Evolutionary conservation across 139 green algal species (phyloP).

Genomic region (Chlorella sp.): DNA sequence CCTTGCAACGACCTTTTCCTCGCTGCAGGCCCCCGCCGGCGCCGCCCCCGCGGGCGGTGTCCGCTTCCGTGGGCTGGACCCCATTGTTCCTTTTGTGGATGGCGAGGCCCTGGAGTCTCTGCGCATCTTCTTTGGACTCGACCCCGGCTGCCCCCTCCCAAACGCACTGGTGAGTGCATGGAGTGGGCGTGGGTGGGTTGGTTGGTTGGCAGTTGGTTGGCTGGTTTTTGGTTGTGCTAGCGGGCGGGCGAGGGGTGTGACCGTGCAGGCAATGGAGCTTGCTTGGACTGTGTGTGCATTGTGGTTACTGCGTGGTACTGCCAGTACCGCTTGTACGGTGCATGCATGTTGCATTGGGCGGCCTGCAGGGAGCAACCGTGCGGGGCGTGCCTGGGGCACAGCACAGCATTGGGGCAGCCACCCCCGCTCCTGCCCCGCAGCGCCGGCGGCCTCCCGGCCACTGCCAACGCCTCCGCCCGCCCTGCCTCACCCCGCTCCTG

Average conservation of each 20-base stretch:
- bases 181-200: background rate
- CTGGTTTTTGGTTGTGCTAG: no score
- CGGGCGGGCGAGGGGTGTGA: no score
- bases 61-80: slow-evolving; percentile 60
- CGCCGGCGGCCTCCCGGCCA: background rate
- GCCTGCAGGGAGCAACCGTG: no score
- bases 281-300: background rate
- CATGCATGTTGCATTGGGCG: no score
- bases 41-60: background rate
- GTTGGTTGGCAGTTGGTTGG: background rate
- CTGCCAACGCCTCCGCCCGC: background rate
- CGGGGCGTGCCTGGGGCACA: no score
- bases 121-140: slow-evolving; percentile 79
- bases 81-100: slow-evolving; percentile 65
- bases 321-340: no score
- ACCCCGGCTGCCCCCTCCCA: slow-evolving; percentile 25
- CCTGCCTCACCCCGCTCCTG: background rate
- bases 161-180: slow-evolving; percentile 4
- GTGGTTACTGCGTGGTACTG: background rate
- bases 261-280: no score
- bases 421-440: background rate
- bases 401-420: background rate
- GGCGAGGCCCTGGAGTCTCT: slow-evolving; percentile 52
- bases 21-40: background rate
- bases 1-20: no score